Evolutionary conservation across 2,329 filamentous ascomycete genomes (phyloP), one percentile per base, ranked within the genome.

Genomic region (Aspergillus texensis): DNA sequence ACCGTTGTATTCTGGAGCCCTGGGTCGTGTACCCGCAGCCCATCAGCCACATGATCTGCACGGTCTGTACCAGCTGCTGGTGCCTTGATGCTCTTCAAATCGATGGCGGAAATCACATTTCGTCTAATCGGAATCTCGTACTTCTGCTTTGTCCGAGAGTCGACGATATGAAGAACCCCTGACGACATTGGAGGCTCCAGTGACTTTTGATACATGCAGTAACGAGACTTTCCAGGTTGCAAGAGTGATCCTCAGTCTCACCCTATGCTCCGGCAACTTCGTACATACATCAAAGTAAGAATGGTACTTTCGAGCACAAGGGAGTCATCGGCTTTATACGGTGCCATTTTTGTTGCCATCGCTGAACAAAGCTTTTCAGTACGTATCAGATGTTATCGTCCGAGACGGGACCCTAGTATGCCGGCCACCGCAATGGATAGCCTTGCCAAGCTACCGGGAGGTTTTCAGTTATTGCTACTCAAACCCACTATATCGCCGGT

Each of bases 1-100:
- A 75, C 72, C 0, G 74, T 69, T 0, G 77, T 79, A 62, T 79
- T 77, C 39, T 70, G 67, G 36, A 76, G 65, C 0, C 76, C 76
- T 0, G 74, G 74, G 61, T 78, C 76, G 58, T 77, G 68, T 2
- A 79, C 65, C 6, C 73, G 69, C 8, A 79, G 65, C 12, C 75
- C 76, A 52, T 63, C 58, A 16, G 59, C 58, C 6, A 67, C 64
- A 52, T 73, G 72, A 43, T 75, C 71, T 3, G 66, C 67, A 14
- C 63, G 65, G 50, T 75, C 60, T 3, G 64, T 32, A 1, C 55
- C 67, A 19, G 54, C 28, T 1, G 56, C 48, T 24, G 66, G 62
- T 2, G 65, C 67, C 60, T 62, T 69, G 30, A 78, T 78, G 21
- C 64, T 61, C 32, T 71, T 72, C 28, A 78, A 62, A 36, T 75